Base-by-base conservation (phyloP, 345 rosid genomes). In the Citrus sp. region DNA sequence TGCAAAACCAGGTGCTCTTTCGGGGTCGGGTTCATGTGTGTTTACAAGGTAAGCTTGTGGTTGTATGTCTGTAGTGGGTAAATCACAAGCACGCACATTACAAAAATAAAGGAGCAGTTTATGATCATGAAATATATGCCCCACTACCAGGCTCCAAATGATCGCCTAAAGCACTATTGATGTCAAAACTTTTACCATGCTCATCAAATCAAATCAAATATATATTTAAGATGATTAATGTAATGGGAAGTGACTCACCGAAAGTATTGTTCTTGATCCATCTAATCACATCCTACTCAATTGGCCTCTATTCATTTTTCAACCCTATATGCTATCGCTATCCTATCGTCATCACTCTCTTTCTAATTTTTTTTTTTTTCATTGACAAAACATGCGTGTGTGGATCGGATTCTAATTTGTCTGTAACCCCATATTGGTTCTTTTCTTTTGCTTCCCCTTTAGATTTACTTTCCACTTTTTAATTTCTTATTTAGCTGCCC, bases 261-360 rank as follows among this genome's bases (percentile, higher is more conserved):
- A 66, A 66, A 66, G 70, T 66, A 4, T 35, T 34, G 25, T n/a
- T 66, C 8, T 40, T 35, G 27, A 66, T 35, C 46, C 46, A 66
- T 66, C 70, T 35, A 66, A 66, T 66, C 70, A 35, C 46, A 66
- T 35, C 70, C 49, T 21, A 66, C 70, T 66, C 70, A 66, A 35
- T 66, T 35, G 70, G 68, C 37, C 34, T 27, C 25, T 35, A 3
- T 34, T 34, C 22, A 2, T 65, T 4, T 64, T 34, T 65, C 69
- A 62, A 62, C 18, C 35, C 35, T 62, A 5, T 19, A 65, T 65
- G 12, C n/a, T 65, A 7, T 18, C 8, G n/a, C 40, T 34, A 32
- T 65, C 5, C n/a, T 30, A 14, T 30, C 40, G 37, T 35, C 46
- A 21, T 54, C 58, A 18, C 22, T 18, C 58, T 1, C 22, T 4